Percentiles rank a stretch among this genome's conserved stretches.
These are phyloP conservation scores for Paraurostyla sp. DNA, from an alignment of 73 alveolate genomes.

Conservation along the genomic window DNA sequence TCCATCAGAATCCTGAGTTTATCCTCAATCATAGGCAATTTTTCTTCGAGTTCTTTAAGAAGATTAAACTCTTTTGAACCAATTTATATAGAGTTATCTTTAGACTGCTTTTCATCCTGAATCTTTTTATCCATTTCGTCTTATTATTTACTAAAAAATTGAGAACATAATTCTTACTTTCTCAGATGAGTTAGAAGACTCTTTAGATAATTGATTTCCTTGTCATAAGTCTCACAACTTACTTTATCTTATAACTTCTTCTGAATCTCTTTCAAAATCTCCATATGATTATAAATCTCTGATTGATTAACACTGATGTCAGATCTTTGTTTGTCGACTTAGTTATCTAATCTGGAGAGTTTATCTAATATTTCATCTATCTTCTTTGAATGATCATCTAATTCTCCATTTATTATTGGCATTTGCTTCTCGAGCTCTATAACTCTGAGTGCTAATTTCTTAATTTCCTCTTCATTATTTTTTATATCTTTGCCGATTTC, in stretches of 20 bases:
- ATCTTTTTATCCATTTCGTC: neutral
- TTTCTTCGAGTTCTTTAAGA: neutral
- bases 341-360: neutral
- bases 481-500: neutral
- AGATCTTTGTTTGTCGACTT: neutral
- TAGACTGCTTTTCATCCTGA: neutral
- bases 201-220: conserved; percentile 1
- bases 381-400: neutral
- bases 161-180: neutral
- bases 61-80: conserved; percentile 13
- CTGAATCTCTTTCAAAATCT: neutral
- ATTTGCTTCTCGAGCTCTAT: neutral
- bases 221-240: neutral
- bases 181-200: conserved; percentile 14
- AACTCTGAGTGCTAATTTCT: neutral
- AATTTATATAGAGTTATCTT: neutral
- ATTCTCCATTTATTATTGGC: neutral
- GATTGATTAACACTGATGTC: neutral
- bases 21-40: conserved; percentile 11
- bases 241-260: conserved; percentile 12
- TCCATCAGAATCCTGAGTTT: neutral
- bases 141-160: neutral
- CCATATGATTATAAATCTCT: neutral
- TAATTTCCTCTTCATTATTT: conserved; percentile 1
- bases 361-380: neutral